phyloP scores from a whole-genome alignment of 371 early-diverging fungal species.

The Zancudomyces culisetae region DNA sequence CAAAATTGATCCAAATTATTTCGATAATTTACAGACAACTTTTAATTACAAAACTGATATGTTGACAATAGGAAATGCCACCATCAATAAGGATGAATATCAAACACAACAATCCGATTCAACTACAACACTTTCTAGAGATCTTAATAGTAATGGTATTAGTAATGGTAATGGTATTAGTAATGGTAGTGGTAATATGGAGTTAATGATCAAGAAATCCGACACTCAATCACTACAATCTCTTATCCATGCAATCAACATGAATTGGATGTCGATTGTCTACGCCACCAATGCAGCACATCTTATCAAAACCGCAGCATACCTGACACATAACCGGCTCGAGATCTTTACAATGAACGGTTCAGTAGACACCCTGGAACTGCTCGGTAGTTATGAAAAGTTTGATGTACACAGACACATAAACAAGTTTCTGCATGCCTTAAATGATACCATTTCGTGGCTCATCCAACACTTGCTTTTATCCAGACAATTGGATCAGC shows the following conservation, averaged over 20 bases:
- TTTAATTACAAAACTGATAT: background rate
- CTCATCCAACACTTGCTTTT: background rate
- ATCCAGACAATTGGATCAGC: background rate
- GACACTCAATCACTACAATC: slow-evolving; percentile 50
- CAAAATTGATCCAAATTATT: slow-evolving; percentile 5
- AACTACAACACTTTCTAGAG: too few relatives aligned
- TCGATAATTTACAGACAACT: background rate
- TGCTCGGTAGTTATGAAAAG: slow-evolving; percentile 94
- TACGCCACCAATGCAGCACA: slow-evolving; percentile 69
- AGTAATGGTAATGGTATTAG: slow-evolving; percentile 8
- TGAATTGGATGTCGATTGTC: slow-evolving; percentile 84
- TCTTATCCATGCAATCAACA: slow-evolving; percentile 71
- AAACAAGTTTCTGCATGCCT: background rate
- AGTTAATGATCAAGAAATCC: slow-evolving; percentile 30
- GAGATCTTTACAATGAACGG: slow-evolving; percentile 88
- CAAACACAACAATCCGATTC: too few relatives aligned
- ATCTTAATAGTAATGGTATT: background rate
- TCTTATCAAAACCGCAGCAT: slow-evolving; percentile 61
- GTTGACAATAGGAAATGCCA: background rate
- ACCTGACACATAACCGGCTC: slow-evolving; percentile 55
- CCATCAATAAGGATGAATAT: too few relatives aligned
- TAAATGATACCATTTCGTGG: background rate
- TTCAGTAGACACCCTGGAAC: slow-evolving; percentile 84
- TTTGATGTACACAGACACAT: slow-evolving; percentile 69
- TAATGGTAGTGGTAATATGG: background rate